These are phyloP conservation scores for Mycosarcoma maydis DNA, from an alignment of 1,284 basidiomycete genomes.

Conservation along the genomic window DNA sequence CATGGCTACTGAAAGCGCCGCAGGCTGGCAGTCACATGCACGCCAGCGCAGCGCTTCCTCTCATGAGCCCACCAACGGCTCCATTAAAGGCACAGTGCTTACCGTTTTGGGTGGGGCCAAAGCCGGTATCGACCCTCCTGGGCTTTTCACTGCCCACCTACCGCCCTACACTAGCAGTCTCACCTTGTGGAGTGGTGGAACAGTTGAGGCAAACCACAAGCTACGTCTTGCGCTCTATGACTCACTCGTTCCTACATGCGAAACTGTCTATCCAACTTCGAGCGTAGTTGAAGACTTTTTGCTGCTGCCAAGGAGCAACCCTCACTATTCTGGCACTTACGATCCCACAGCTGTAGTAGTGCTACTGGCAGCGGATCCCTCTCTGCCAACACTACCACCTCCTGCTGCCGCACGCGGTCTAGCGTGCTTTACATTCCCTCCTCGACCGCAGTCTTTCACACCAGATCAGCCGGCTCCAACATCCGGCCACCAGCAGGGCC, in stretches of 20 bases:
- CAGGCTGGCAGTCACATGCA: constrained; percentile 34
- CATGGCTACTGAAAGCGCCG: constrained; percentile 46
- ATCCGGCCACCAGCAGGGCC: not conserved
- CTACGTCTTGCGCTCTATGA: constrained; percentile 33
- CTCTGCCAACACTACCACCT: constrained; percentile 58
- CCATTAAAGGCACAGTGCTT: constrained; percentile 68
- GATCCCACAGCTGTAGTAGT: constrained; percentile 77
- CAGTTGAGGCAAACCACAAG: constrained; percentile 67
- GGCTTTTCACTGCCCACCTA: constrained; percentile 77
- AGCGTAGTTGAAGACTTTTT: constrained; percentile 75
- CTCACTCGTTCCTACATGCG: constrained; percentile 70
- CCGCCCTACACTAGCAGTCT: constrained; percentile 76
- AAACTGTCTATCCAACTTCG: constrained; percentile 72
- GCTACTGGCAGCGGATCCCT: constrained; percentile 56
- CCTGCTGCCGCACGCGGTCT: constrained; percentile 59
- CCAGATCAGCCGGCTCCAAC: not conserved
- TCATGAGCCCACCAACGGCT: constrained; percentile 3
- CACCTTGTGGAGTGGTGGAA: constrained; percentile 67
- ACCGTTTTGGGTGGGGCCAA: constrained; percentile 78
- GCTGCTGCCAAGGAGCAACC: constrained; percentile 76
- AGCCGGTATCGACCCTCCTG: constrained; percentile 72
- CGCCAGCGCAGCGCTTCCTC: constrained; percentile 15
- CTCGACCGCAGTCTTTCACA: constrained; percentile 6
- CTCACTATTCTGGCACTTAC: constrained; percentile 77
- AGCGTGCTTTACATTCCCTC: constrained; percentile 58